Percentiles rank a stretch among this genome's conserved stretches.
Conservation (phyloP, 2,329 filamentous ascomycete species). For the Drechmeria coniospora region DNA sequence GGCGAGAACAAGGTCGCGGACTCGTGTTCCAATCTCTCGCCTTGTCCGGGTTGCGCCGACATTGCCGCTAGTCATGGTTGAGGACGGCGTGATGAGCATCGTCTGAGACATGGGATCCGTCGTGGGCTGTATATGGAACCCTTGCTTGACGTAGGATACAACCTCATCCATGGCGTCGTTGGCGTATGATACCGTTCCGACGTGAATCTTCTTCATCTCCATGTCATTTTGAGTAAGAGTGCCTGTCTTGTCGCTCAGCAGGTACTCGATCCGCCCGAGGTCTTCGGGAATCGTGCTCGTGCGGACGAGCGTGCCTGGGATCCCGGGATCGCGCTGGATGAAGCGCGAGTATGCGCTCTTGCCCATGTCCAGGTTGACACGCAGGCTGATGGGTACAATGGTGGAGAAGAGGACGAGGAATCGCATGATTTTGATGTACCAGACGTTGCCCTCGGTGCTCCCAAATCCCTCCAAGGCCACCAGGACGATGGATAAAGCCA, state of each 20-base stretch:
- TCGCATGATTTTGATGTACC: slow-evolving; percentile 97
- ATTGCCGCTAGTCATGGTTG: slow-evolving; percentile 44
- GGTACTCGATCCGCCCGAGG: slow-evolving; percentile 85
- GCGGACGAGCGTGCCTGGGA: slow-evolving; percentile 80
- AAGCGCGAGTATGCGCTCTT: slow-evolving; percentile 94
- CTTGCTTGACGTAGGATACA: slow-evolving; percentile 67
- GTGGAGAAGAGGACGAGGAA: slow-evolving; percentile 98
- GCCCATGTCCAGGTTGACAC: slow-evolving; percentile 92
- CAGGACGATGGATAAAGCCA: slow-evolving; percentile 72
- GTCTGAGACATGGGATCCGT: slow-evolving; percentile 27
- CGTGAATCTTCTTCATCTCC: slow-evolving; percentile 97
- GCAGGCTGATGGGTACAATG: slow-evolving; percentile 90
- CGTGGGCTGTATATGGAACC: slow-evolving; percentile 46
- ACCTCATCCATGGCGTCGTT: slow-evolving; percentile 99
- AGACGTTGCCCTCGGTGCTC: slow-evolving; percentile 47
- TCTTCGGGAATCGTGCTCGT: slow-evolving; percentile 98
- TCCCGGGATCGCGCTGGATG: slow-evolving; percentile 81
- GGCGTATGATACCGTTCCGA: slow-evolving; percentile 94
- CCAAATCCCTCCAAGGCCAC: slow-evolving; percentile 77
- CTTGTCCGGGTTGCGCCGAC: slow-evolving; percentile 63
- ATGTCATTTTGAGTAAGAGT: slow-evolving; percentile 96
- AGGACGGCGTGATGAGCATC: slow-evolving; percentile 60
- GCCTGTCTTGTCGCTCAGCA: slow-evolving; percentile 95
- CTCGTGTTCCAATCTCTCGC: slow-evolving; percentile 83
- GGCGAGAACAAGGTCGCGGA: slow-evolving; percentile 83